These are phyloP conservation scores for Aspergillus nidulans DNA, from an alignment of 495 filamentous ascomycete species.

Conservation along the genomic window DNA sequence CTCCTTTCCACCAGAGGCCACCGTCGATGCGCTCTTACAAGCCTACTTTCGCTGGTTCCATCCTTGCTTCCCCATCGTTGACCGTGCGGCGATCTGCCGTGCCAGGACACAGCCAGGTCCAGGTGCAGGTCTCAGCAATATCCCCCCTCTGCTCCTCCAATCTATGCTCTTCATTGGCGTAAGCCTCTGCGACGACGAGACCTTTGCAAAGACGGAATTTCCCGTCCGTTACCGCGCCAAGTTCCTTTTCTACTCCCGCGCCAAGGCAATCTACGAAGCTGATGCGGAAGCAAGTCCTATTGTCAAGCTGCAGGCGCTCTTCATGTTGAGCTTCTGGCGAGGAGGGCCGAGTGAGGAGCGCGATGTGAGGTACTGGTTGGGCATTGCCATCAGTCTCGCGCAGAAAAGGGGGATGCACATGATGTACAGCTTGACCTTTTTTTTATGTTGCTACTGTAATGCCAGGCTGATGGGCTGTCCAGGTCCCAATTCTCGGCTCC, in stretches of 20 bases:
- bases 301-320: slow-evolving; percentile 35
- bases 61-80: slow-evolving; percentile 41
- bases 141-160: slow-evolving; percentile 39
- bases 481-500: slow-evolving; percentile 36
- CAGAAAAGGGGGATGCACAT: slow-evolving; percentile 46
- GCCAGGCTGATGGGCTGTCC: not conserved
- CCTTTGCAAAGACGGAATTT: slow-evolving; percentile 27
- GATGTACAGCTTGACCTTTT: slow-evolving; percentile 26
- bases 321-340: slow-evolving; percentile 43
- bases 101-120: slow-evolving; percentile 16
- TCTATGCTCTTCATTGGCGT: slow-evolving; percentile 43
- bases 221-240: slow-evolving; percentile 35
- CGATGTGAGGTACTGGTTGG: slow-evolving; percentile 42
- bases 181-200: slow-evolving; percentile 35
- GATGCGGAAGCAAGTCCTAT: slow-evolving; percentile 39
- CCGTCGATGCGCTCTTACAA: slow-evolving; percentile 29
- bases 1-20: slow-evolving; percentile 28
- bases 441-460: no score
- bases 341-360: slow-evolving; percentile 36
- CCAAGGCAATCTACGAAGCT: slow-evolving; percentile 42
- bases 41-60: slow-evolving; percentile 47
- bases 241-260: slow-evolving; percentile 35
- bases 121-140: slow-evolving; percentile 3
- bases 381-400: slow-evolving; percentile 34
- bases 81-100: slow-evolving; percentile 24